Evolutionary conservation across 495 filamentous ascomycete species (phyloP), one percentile per base, ranked within the genome.

Genomic region (Neurospora africana): DNA sequence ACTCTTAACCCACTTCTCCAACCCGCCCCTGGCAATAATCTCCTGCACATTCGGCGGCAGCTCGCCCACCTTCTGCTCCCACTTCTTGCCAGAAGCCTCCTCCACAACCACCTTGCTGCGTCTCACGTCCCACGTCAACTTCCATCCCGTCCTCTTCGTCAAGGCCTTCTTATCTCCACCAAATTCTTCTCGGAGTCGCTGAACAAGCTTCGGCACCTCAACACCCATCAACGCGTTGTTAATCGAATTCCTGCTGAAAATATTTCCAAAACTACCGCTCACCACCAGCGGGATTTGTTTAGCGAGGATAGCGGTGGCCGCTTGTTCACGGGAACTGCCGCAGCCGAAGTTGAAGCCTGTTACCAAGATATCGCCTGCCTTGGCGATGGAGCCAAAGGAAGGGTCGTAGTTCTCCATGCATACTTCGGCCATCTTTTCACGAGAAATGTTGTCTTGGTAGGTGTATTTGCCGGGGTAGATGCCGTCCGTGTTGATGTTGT

Each of bases 391-490:
- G 5, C 82, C 74, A 79, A 99, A 98, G 5, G 79, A 70, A 0
- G 85, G 75, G 79, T 98, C 95, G 82, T 97, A 99, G 84, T 99
- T 99, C 75, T 89, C 84, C 93, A 99, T 97, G 80, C 91, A 93
- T 2, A 95, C 94, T 74, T 90, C 79, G 0, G 93, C 93, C 94
- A 98, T 98, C 36, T 87, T 89, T 58, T 91, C 88, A 0, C 77
- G 81, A 0, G 92, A 83, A 13, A 98, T 85, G 78, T 91, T 87
- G 79, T 98, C 94, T 77, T 94, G 93, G 82, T 97, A 98, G 2
- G 93, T 97, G 77, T 91, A 80, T 76, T 94, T 93, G 33, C 78
- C 80, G 4, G 94, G 92, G 80, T 99, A 97, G 80, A 98, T 97
- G 40, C 86, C 85, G 75, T 93, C 91, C 0, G 91, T 93, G 78